Evolutionary conservation across 2,329 filamentous ascomycete species (phyloP).

Genomic region (Fonsecaea erecta): DNA sequence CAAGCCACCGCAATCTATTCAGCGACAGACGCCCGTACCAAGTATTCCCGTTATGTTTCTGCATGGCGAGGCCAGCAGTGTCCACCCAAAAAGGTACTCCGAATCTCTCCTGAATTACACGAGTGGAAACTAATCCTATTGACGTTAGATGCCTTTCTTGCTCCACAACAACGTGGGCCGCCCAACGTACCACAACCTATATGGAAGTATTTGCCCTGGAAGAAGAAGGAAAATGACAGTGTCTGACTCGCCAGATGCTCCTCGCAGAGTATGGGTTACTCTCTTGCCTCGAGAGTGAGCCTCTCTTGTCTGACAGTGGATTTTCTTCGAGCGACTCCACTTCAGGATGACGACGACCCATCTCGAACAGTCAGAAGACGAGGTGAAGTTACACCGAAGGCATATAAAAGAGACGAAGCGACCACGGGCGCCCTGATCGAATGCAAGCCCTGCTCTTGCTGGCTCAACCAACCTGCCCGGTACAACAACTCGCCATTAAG

Average conservation of each 20-base stretch:
- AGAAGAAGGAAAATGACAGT: neutral
- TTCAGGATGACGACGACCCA: neutral
- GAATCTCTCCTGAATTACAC: neutral
- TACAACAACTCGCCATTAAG: neutral
- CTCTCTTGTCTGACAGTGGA: neutral
- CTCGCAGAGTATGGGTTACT: neutral
- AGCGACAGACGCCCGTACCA: neutral
- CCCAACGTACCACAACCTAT: neutral
- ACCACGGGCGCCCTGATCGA: neutral
- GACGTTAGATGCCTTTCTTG: neutral
- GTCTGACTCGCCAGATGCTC: neutral
- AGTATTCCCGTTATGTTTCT: neutral
- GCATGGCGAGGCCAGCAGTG: neutral
- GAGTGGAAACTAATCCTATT: slow-evolving; percentile 8
- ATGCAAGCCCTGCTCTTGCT: neutral
- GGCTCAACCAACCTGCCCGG: neutral
- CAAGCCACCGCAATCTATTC: neutral
- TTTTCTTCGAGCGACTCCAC: neutral
- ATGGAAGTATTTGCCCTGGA: neutral
- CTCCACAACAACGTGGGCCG: neutral
- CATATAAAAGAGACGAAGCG: neutral
- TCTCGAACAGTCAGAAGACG: neutral
- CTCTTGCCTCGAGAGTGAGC: neutral
- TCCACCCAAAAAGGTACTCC: neutral
- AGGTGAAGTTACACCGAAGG: neutral